Conservation (phyloP, 805 yeast genomes). For the Kuraishia ogatae region DNA sequence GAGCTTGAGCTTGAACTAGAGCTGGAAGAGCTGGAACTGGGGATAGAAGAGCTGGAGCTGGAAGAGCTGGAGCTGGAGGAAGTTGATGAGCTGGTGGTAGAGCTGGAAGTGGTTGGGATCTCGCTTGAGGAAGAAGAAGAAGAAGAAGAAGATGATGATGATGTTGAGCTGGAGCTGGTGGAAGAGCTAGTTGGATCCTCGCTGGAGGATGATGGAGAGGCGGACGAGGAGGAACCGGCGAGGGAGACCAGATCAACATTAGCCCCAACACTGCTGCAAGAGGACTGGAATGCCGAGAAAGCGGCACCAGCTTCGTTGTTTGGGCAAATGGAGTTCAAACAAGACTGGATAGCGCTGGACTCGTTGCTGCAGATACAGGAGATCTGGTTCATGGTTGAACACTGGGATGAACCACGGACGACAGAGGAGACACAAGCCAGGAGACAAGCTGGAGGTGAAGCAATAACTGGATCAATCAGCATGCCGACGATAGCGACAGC, state of each 20-base stretch:
- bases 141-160: constrained; percentile 9
- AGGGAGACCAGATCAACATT: constrained; percentile 18
- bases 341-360: constrained; percentile 41
- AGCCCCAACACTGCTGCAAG: constrained; percentile 42
- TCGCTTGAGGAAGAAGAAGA: constrained; percentile 8
- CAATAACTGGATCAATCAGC: constrained; percentile 30
- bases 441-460: constrained; percentile 86
- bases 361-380: constrained; percentile 61
- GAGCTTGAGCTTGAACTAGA: constrained; percentile 6
- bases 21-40: constrained; percentile 6
- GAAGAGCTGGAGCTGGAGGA: constrained; percentile 7
- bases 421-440: constrained; percentile 82
- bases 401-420: constrained; percentile 39
- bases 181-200: constrained; percentile 14
- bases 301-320: constrained; percentile 51
- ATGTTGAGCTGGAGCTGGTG: constrained; percentile 10
- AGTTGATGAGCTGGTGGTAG: constrained; percentile 4
- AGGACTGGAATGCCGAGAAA: constrained; percentile 40
- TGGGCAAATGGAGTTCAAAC: constrained; percentile 68
- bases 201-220: constrained; percentile 16
- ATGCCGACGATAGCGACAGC: constrained; percentile 1
- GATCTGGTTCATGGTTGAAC: constrained; percentile 55
- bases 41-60: constrained; percentile 5
- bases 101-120: constrained; percentile 3
- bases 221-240: constrained; percentile 15